Evolutionary conservation across 768 basidiomycete species (phyloP), one percentile per base, ranked within the genome.

Genomic region (Rhodocollybia butyracea): DNA sequence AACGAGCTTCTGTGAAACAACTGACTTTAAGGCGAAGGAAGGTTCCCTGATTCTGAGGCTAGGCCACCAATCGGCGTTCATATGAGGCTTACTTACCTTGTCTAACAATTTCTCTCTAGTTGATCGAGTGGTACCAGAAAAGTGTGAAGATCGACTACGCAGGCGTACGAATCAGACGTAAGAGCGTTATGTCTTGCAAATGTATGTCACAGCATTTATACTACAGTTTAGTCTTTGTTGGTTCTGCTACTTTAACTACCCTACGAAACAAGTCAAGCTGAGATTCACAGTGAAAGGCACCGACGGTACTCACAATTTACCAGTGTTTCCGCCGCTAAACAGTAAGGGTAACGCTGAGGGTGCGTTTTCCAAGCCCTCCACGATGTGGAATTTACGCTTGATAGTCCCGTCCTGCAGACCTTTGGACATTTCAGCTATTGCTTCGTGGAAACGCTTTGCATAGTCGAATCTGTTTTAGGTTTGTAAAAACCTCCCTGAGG

Each of bases 371-470:
- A 92, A 68, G 2, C 90, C 90, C 48, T 89, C 75, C 0, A 93
- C 81, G 36, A 94, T 70, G 63, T 94, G 91, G 70, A 89, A 91
- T 60, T 85, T 88, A 15, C 86, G 77, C 66, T 91, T 88, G 56
- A 95, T 70, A n/a, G 84, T 78, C 5, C 91, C 90, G 24, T 84
- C 81, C 19, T 68, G 68, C 17, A 94, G 71, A 58, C 81, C 84
- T 24, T 73, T 65, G 0, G 78, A 74, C 32, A 93, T 71, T 59
- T 86, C 83, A 39, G 70, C 68, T 29, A 80, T 71, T 0, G 86
- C 92, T 30, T 71, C 76, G 3, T 79, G 73, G 64, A 76, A 94
- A 54, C 83, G 76, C 0, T 75, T 57, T 0, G 65, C 75, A 66
- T 94, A 94, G 70, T 98, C 93, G 57, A 91, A 77, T 8, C 91